A percentile compares a stretch with the other conserved stretches of the same genome.
These are phyloP conservation scores for Nematodospora anomalae DNA, from an alignment of 1,139 yeast species.

Conservation along the genomic window DNA sequence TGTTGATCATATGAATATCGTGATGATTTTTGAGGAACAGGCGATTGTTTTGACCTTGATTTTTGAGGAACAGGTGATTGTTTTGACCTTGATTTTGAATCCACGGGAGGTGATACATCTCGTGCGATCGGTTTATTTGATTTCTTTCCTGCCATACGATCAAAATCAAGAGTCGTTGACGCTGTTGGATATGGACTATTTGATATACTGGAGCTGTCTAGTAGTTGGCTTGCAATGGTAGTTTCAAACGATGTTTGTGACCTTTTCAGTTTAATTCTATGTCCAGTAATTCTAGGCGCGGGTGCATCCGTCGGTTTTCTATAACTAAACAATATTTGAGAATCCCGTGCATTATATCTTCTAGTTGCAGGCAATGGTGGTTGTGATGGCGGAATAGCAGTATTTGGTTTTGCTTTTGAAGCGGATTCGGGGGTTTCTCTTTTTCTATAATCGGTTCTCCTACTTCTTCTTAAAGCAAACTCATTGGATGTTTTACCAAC, in stretches of 20 bases:
- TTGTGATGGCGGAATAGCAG: slow-evolving; percentile 4
- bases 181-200: slow-evolving; percentile 10
- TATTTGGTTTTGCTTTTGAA: slow-evolving; percentile 4
- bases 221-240: slow-evolving; percentile 3
- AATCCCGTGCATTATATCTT: slow-evolving; percentile 23
- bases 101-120: slow-evolving; percentile 1
- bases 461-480: slow-evolving; percentile 39
- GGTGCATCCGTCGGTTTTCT: slow-evolving; percentile 18
- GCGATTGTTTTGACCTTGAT: slow-evolving; percentile 5
- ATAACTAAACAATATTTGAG: slow-evolving; percentile 36
- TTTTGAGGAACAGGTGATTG: neutral
- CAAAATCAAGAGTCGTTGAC: slow-evolving; percentile 9
- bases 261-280: slow-evolving; percentile 4
- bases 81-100: slow-evolving; percentile 5
- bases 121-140: slow-evolving; percentile 1
- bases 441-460: slow-evolving; percentile 44
- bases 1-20: neutral
- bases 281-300: slow-evolving; percentile 5
- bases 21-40: neutral
- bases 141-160: slow-evolving; percentile 5
- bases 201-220: slow-evolving; percentile 3
- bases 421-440: slow-evolving; percentile 12
- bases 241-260: slow-evolving; percentile 4
- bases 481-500: slow-evolving; percentile 7
- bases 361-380: slow-evolving; percentile 8